phyloP scores from a whole-genome alignment of 192 early-diverging fungal genomes.

The Ramicandelaber brevisporus region DNA sequence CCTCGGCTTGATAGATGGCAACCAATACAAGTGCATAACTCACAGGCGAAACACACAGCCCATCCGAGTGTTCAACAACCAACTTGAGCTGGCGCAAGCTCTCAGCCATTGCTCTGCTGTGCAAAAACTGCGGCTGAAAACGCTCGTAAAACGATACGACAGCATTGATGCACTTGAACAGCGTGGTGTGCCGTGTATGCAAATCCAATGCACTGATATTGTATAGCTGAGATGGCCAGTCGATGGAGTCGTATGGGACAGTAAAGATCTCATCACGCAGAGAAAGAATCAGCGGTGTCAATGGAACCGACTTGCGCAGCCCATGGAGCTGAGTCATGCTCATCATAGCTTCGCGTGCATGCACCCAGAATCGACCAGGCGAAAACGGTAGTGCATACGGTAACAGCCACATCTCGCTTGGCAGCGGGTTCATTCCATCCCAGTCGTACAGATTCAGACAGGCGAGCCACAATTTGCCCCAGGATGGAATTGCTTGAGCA shows the following conservation, averaged over 20 bases:
- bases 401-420: slow-evolving; percentile 73
- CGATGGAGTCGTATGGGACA: slow-evolving; percentile 59
- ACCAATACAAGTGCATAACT: slow-evolving; percentile 88
- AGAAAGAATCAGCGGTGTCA: slow-evolving; percentile 39
- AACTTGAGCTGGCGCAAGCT: slow-evolving; percentile 55
- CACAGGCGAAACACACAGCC: slow-evolving; percentile 78
- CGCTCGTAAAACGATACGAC: slow-evolving; percentile 44
- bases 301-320: slow-evolving; percentile 22
- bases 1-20: slow-evolving; percentile 60
- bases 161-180: slow-evolving; percentile 54
- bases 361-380: slow-evolving; percentile 84
- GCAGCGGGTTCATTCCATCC: slow-evolving; percentile 87
- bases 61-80: slow-evolving; percentile 77
- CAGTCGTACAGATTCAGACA: slow-evolving; percentile 80
- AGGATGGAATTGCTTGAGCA: slow-evolving; percentile 61
- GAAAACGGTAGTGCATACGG: slow-evolving; percentile 60
- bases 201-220: slow-evolving; percentile 61
- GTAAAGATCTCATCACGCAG: slow-evolving; percentile 77
- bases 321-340: slow-evolving; percentile 89
- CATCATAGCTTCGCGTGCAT: slow-evolving; percentile 80
- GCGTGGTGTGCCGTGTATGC: slow-evolving; percentile 55
- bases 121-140: slow-evolving; percentile 21
- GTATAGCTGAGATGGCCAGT: slow-evolving; percentile 57
- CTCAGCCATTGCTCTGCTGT: slow-evolving; percentile 41
- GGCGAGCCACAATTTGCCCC: slow-evolving; percentile 98